Conservation (phyloP, 2,329 filamentous ascomycete genomes). For the Microdochium nivale region DNA sequence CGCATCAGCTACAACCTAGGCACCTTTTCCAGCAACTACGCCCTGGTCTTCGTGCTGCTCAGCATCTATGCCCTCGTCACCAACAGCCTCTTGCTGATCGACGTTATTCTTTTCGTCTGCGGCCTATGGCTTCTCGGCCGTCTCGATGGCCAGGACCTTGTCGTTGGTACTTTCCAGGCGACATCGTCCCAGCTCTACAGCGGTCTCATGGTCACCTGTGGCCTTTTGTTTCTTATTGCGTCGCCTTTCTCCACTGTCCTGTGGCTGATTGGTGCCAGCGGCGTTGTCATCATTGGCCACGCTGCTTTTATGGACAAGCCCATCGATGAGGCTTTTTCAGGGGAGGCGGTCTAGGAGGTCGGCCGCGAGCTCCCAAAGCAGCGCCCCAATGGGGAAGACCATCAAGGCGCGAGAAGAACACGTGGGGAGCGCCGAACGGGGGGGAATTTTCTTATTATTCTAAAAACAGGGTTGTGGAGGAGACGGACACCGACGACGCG, state of each 20-base stretch:
- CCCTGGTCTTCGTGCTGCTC: constrained; percentile 86
- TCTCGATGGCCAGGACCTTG: constrained; percentile 79
- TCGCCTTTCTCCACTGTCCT: constrained; percentile 79
- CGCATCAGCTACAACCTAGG: constrained; percentile 95
- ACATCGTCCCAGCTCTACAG: constrained; percentile 94
- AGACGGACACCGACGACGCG: constrained; percentile 53
- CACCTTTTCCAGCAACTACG: constrained; percentile 98
- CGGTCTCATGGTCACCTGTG: constrained; percentile 68
- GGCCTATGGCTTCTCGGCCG: constrained; percentile 91
- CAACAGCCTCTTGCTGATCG: constrained; percentile 79
- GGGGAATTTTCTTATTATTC: constrained; percentile 29
- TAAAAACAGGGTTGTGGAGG: constrained; percentile 50
- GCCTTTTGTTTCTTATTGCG: constrained; percentile 78
- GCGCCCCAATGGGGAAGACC: constrained; percentile 99
- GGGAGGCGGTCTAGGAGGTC: constrained; percentile 99
- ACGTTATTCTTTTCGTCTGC: constrained; percentile 77
- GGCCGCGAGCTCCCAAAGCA: constrained; percentile 95
- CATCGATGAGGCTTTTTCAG: constrained; percentile 99
- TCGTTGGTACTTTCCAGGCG: constrained; percentile 73
- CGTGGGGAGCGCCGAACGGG: constrained; percentile 45
- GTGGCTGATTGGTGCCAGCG: constrained; percentile 93
- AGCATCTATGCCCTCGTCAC: constrained; percentile 91
- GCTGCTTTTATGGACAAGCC: constrained; percentile 95
- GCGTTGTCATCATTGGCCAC: constrained; percentile 90
- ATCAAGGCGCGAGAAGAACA: constrained; percentile 77